Evolutionary conservation across 2,329 filamentous ascomycete genomes (phyloP).

Genomic region (Corinectria fuckeliana): DNA sequence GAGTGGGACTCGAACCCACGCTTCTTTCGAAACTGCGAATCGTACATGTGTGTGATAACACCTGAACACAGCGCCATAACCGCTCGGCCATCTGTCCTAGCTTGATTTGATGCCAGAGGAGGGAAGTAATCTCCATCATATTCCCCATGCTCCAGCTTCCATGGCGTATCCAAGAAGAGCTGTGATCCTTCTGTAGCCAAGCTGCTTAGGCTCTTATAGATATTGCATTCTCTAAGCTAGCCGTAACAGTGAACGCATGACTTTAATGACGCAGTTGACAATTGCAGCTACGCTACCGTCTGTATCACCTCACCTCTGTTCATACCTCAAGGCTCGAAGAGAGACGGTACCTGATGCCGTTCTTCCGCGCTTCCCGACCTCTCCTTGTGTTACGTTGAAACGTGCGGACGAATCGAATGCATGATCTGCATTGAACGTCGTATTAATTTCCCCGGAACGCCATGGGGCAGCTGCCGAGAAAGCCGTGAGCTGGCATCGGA

Average conservation of each 20-base stretch:
- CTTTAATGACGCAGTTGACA: not conserved
- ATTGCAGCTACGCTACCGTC: not conserved
- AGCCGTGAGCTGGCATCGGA: not conserved
- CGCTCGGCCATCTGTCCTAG: not conserved
- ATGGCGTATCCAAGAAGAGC: too few species aligned
- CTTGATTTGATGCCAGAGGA: too few species aligned
- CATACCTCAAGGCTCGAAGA: not conserved
- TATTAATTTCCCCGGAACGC: not conserved
- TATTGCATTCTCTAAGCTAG: not conserved
- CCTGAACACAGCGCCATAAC: slow-evolving; percentile 1
- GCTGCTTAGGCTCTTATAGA: not conserved
- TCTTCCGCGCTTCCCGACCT: not conserved
- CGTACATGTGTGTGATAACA: not conserved
- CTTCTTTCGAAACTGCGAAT: not conserved
- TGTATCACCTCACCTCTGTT: not conserved
- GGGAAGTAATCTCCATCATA: too few species aligned
- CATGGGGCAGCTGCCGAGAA: not conserved
- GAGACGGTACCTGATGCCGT: not conserved
- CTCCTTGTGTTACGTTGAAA: not conserved
- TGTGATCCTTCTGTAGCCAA: too few species aligned
- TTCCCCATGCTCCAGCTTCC: too few species aligned
- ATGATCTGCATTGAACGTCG: not conserved
- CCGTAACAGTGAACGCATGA: not conserved
- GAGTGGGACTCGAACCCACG: not conserved
- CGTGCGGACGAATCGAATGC: not conserved